These are phyloP conservation scores for Citrus cavaleriei DNA, from an alignment of 345 rosid genomes.

Conservation along the genomic window DNA sequence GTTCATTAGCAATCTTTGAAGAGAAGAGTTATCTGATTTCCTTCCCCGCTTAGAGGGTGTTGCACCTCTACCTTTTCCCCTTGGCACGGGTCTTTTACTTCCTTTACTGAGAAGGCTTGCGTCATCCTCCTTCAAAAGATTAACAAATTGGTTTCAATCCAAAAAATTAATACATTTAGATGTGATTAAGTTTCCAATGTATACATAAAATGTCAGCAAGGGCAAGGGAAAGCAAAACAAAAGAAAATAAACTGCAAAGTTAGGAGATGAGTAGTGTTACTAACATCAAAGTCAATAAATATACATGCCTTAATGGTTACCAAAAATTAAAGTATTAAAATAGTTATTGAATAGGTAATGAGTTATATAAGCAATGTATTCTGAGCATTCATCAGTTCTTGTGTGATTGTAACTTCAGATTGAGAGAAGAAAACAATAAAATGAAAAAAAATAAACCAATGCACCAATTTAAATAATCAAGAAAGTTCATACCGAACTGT, in stretches of 20 bases:
- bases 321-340: too few species aligned
- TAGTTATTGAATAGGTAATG: too few species aligned
- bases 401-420: not conserved
- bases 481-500: constrained; percentile 58
- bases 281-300: not conserved
- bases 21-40: constrained; percentile 56
- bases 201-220: not conserved
- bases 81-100: constrained; percentile 69
- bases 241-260: not conserved
- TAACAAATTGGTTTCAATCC: not conserved
- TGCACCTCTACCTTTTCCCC: constrained; percentile 66
- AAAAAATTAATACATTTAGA: not conserved
- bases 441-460: not conserved
- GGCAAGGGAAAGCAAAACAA: not conserved
- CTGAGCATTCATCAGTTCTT: not conserved
- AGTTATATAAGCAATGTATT: not conserved
- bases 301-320: not conserved
- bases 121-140: constrained; percentile 48
- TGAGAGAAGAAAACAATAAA: not conserved
- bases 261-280: not conserved
- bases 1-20: constrained; percentile 54
- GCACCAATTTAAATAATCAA: constrained; percentile 3
- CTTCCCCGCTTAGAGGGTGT: constrained; percentile 76
- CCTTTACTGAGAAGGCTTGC: constrained; percentile 46
- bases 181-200: not conserved